A percentile compares a stretch with the other conserved stretches of the same genome.
Conservation (phyloP, 805 yeast genomes). For the Candida michaelii region DNA sequence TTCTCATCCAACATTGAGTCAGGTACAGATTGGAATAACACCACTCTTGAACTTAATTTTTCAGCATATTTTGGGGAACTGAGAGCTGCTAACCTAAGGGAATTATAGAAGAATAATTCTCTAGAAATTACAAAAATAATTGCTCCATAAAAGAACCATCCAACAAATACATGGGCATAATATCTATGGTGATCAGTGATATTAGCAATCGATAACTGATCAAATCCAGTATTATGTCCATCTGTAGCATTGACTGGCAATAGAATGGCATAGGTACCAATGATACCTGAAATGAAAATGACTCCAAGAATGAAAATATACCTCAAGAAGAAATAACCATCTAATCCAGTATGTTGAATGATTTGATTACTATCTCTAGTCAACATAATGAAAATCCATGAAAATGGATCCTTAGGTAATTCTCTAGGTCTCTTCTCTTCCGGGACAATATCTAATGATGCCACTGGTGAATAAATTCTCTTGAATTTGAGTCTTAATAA, state of each 20-base stretch:
- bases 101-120: conserved; percentile 75
- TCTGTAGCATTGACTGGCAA: conserved; percentile 81
- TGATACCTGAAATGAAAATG: conserved; percentile 40
- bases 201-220: conserved; percentile 76
- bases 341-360: conserved; percentile 87
- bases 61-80: conserved; percentile 80
- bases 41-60: conserved; percentile 74
- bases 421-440: conserved; percentile 72
- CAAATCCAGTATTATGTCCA: conserved; percentile 68
- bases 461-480: conserved; percentile 83
- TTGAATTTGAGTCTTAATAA: conserved; percentile 63
- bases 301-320: conserved; percentile 60
- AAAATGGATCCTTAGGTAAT: conserved; percentile 62
- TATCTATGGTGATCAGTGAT: conserved; percentile 59
- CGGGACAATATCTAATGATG: conserved; percentile 57
- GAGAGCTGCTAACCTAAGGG: conserved; percentile 72
- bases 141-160: conserved; percentile 75
- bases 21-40: conserved; percentile 83
- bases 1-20: conserved; percentile 67
- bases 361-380: conserved; percentile 71
- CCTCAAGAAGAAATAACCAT: conserved; percentile 87
- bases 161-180: conserved; percentile 81
- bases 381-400: conserved; percentile 68
- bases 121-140: conserved; percentile 75
- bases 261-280: conserved; percentile 62